A percentile compares a stretch with the other conserved stretches of the same genome.
phyloP scores from a whole-genome alignment of 2,329 filamentous ascomycete genomes.

The Spiromastix sp. region DNA sequence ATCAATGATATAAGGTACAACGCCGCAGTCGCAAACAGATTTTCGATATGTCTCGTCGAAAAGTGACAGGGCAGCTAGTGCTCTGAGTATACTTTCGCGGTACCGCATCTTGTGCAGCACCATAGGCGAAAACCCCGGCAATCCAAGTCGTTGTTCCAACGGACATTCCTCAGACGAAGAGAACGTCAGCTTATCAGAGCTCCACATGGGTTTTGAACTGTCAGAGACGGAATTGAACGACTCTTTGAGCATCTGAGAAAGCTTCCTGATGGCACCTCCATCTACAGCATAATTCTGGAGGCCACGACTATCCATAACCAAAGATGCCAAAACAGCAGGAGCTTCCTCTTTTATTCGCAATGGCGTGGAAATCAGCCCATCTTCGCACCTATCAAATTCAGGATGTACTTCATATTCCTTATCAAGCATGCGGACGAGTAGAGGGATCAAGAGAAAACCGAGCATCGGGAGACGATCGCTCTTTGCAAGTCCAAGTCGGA shows the following conservation, averaged over 20 bases:
- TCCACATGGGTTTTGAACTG: constrained; percentile 45
- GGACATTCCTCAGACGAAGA: constrained; percentile 13
- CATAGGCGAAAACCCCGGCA: constrained; percentile 51
- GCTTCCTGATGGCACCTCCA: constrained; percentile 49
- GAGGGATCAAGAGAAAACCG: constrained; percentile 57
- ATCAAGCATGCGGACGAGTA: constrained; percentile 57
- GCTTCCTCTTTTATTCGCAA: constrained; percentile 57
- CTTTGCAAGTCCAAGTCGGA: constrained; percentile 56
- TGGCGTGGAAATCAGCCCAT: constrained; percentile 30
- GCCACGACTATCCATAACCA: constrained; percentile 67
- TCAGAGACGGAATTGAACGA: constrained; percentile 52
- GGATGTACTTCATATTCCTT: constrained; percentile 35
- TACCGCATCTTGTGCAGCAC: constrained; percentile 61
- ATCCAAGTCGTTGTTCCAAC: constrained; percentile 44
- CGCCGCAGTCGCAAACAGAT: constrained; percentile 68
- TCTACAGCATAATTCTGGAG: constrained; percentile 78
- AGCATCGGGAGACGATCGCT: constrained; percentile 55
- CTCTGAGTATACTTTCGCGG: constrained; percentile 65
- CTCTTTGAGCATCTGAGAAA: constrained; percentile 55
- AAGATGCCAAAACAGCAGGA: constrained; percentile 63
- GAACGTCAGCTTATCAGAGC: constrained; percentile 25
- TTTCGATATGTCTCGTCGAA: constrained; percentile 80
- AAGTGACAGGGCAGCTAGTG: constrained; percentile 69
- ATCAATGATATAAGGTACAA: constrained; percentile 71
- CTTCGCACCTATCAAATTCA: constrained; percentile 29